Base-by-base conservation (phyloP, 805 yeast genomes). In the Starmerella sp. region DNA sequence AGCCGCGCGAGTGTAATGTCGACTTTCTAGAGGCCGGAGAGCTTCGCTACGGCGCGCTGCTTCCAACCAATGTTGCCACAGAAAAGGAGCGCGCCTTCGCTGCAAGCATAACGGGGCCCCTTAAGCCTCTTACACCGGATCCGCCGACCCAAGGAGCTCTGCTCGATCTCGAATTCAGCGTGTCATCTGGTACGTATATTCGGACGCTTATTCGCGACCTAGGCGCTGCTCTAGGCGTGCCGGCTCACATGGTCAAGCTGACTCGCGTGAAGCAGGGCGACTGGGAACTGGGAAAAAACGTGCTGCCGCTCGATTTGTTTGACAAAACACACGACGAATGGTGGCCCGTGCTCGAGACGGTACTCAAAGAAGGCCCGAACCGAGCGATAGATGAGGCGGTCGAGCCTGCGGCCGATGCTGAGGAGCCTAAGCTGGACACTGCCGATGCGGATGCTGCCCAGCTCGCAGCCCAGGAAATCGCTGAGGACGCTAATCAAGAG, bases 161-260 rank as follows among this genome's bases (percentile, higher is more conserved):
- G 49, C 63, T 91, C 30, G 90, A 84, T 62, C 79, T 93, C 61
- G 77, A 76, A 14, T 79, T 95, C 4, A 77, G 79, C 37, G 98
- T 91, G 0, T 84, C 96, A 1, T 88, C 97, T 0, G 99, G 99
- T 1, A 93, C 97, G 0, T 93, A 93, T 64, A 89, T 93, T 49
- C 77, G 99, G 61, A 84, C 96, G 2, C 71, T 93, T 53, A 76
- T 93, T 49, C 87, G 95, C 69, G 99, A 93, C 65, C 74, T 86
- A 45, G 97, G 95, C 1, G 78, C 84, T 57, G 84, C 91, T 0
- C 71, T 90, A 65, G 82, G 84, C 15, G 80, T 90, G 0, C 79
- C 86, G 30, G 87, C 95, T 0, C 88, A 88, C 65, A 90, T 93
- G 96, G 95, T 84, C 8, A 81, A 81, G 61, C 76, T 93, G 54